Evolutionary conservation across 768 basidiomycete genomes (phyloP).

Genomic region (Ephemerocybe angulata): DNA sequence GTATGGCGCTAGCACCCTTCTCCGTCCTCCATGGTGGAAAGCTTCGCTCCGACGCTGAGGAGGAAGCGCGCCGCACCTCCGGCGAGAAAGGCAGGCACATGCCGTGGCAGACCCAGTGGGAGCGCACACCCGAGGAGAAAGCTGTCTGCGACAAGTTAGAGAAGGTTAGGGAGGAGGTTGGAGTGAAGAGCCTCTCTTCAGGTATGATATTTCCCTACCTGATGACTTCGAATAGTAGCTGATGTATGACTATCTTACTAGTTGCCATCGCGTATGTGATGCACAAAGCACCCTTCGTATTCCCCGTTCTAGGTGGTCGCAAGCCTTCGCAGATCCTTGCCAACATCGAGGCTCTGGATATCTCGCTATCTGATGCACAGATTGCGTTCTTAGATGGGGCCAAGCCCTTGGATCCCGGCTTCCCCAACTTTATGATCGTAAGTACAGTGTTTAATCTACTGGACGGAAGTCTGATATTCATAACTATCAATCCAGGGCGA

Average conservation of each 20-base stretch:
- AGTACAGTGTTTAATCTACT: background rate
- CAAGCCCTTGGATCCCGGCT: conserved; percentile 4
- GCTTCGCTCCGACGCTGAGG: conserved; percentile 43
- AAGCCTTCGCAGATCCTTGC: conserved; percentile 40
- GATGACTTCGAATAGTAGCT: background rate
- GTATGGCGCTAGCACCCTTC: conserved; percentile 31
- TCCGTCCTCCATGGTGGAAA: conserved; percentile 35
- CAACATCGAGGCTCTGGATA: conserved; percentile 41
- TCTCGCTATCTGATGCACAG: conserved; percentile 36
- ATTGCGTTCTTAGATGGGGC: conserved; percentile 35
- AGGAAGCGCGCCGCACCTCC: background rate
- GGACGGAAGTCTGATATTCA: background rate
- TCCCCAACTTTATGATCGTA: conserved; percentile 9
- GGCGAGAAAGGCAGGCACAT: conserved; percentile 29
- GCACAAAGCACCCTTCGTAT: conserved; percentile 47
- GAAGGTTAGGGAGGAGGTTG: conserved; percentile 44
- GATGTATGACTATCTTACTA: conserved; percentile 13
- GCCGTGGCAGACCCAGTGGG: conserved; percentile 31
- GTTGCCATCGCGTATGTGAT: conserved; percentile 49
- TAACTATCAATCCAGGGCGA: background rate
- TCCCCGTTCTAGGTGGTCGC: conserved; percentile 35
- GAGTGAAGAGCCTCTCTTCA: conserved; percentile 39
- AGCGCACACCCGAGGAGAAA: conserved; percentile 42
- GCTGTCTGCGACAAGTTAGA: conserved; percentile 40
- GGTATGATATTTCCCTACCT: conserved; percentile 22